These are phyloP conservation scores for Pyracantha coccinea DNA, from an alignment of 331 rosid genomes.

Conservation along the genomic window DNA sequence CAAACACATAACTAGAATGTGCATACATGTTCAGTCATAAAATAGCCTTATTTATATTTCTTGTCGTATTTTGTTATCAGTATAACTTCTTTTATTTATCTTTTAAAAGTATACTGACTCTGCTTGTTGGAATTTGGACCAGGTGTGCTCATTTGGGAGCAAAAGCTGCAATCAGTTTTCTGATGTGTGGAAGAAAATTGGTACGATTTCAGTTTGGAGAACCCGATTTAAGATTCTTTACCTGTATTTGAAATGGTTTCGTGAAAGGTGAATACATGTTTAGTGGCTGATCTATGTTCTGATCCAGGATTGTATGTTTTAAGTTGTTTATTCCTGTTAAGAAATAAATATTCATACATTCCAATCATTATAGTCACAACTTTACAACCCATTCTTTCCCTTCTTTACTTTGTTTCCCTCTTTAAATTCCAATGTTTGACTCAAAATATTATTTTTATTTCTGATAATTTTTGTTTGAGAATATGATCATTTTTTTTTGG, in stretches of 20 bases:
- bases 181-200: conserved; percentile 63
- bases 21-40: not conserved
- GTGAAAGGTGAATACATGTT: no score
- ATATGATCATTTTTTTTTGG: conserved; percentile 11
- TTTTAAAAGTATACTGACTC: conserved; percentile 1
- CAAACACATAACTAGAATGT: not conserved
- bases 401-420: not conserved
- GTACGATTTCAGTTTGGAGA: conserved; percentile 28
- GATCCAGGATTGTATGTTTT: no score
- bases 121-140: conserved; percentile 27
- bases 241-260: not conserved
- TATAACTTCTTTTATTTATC: not conserved
- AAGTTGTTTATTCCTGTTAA: no score
- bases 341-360: no score
- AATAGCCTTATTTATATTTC: not conserved
- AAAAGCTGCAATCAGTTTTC: conserved; percentile 56
- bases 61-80: not conserved
- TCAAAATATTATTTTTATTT: not conserved
- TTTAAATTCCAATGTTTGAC: not conserved
- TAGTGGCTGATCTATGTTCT: not conserved
- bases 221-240: not conserved
- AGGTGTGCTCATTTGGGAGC: conserved; percentile 83
- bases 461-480: not conserved
- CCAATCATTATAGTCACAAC: not conserved
- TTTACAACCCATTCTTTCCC: not conserved